Percentiles rank a stretch among this genome's conserved stretches.
Conservation (phyloP, 2,329 filamentous ascomycete species). For the Saccharata proteae region DNA sequence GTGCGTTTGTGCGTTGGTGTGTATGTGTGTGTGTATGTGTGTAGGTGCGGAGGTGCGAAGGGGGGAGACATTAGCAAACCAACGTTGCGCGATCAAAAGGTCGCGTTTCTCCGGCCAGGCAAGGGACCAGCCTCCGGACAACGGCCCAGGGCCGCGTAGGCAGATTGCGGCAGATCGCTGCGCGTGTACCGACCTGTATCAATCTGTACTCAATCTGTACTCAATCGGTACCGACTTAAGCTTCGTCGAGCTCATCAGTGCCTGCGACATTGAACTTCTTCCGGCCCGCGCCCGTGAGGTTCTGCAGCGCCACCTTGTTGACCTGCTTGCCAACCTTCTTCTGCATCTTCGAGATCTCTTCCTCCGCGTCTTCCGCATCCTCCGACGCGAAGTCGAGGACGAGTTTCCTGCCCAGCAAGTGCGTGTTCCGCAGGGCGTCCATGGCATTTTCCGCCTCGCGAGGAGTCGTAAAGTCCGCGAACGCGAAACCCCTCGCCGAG, state of each 20-base stretch:
- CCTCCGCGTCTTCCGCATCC: constrained; percentile 82
- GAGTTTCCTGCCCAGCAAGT: constrained; percentile 78
- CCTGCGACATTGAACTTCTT: constrained; percentile 78
- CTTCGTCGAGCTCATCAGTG: constrained; percentile 44
- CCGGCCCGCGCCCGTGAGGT: constrained; percentile 70
- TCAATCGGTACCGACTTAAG: constrained; percentile 15
- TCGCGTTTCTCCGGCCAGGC: constrained; percentile 10
- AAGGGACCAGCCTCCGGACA: constrained; percentile 6
- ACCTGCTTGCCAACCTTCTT: constrained; percentile 85
- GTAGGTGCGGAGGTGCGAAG: too few species aligned
- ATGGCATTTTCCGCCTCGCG: constrained; percentile 86
- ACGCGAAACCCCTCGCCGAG: constrained; percentile 82
- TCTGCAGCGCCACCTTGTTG: constrained; percentile 81
- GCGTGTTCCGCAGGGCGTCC: constrained; percentile 81
- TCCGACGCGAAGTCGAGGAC: constrained; percentile 86
- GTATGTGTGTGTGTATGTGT: too few species aligned
- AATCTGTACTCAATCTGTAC: too few species aligned
- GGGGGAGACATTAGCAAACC: constrained; percentile 10
- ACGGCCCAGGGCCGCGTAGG: constrained; percentile 6
- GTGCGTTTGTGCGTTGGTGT: too few species aligned
- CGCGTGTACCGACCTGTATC: too few species aligned
- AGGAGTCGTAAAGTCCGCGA: constrained; percentile 87
- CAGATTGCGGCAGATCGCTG: too few species aligned
- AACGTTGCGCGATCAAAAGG: constrained; percentile 8
- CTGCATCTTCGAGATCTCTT: constrained; percentile 94